Evolutionary conservation across 2,329 filamentous ascomycete species (phyloP).

Genomic region (Tolypocladium ovalisporum): DNA sequence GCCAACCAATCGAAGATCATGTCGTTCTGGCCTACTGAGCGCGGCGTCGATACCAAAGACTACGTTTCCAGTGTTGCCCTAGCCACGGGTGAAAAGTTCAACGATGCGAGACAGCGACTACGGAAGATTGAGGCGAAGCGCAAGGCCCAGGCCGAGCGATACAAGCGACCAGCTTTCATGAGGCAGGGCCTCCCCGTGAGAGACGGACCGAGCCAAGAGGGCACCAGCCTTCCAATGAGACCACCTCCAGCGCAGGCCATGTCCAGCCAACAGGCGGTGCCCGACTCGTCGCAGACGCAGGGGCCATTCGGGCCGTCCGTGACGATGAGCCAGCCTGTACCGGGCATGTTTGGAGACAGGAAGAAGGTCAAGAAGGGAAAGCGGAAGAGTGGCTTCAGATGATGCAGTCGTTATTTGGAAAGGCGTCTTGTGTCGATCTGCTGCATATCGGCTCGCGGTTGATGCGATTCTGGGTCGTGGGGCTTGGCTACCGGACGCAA

Average conservation of each 20-base stretch:
- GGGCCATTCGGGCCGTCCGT: constrained; percentile 15
- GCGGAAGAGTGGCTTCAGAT: constrained; percentile 30
- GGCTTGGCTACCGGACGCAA: not conserved
- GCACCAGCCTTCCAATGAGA: constrained; percentile 5
- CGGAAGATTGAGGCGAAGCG: constrained; percentile 21
- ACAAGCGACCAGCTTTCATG: constrained; percentile 17
- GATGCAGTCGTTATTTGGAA: not conserved
- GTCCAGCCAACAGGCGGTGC: constrained; percentile 23
- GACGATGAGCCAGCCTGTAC: constrained; percentile 34
- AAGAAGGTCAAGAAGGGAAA: constrained; percentile 31
- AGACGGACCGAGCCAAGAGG: constrained; percentile 3
- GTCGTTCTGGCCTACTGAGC: constrained; percentile 27
- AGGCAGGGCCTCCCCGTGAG: constrained; percentile 11
- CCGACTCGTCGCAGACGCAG: constrained; percentile 23
- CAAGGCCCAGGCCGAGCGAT: constrained; percentile 22
- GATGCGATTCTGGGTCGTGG: not conserved
- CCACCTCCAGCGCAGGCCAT: constrained; percentile 15
- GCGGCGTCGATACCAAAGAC: constrained; percentile 19
- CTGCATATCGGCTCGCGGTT: not conserved
- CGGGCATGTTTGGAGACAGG: constrained; percentile 35
- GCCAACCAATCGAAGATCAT: constrained; percentile 19
- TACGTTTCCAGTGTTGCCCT: constrained; percentile 28
- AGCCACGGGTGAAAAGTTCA: constrained; percentile 23
- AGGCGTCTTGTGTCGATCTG: not conserved
- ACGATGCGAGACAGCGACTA: constrained; percentile 20